Evolutionary conservation across 78 protist genomes (phyloP).

Genomic region (Polysphondylium violaceum): DNA sequence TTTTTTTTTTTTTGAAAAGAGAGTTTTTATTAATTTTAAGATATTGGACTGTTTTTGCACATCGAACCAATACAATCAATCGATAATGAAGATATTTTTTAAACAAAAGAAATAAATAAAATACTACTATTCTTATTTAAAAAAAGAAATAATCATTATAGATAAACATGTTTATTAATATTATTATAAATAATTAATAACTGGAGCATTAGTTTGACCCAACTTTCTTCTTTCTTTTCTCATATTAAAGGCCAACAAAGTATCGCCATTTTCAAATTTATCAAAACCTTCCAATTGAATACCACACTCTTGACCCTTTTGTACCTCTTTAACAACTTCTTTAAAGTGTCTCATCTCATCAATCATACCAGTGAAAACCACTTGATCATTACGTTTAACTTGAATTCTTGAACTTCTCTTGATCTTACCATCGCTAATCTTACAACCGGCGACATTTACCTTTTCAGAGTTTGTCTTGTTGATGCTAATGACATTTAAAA

Average conservation of each 20-base stretch:
- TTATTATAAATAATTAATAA: no score
- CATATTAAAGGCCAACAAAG: conserved; percentile 9
- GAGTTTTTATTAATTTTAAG: no score
- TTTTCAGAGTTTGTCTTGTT: conserved; percentile 10
- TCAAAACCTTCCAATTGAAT: conserved; percentile 26
- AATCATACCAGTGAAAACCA: conserved; percentile 31
- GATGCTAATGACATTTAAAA: conserved; percentile 27
- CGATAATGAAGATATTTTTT: no score
- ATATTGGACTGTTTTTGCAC: no score
- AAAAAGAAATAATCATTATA: no score
- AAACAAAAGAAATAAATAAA: no score
- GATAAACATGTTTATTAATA: no score
- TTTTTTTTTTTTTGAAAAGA: no score
- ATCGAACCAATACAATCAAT: no score
- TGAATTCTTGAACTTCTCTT: conserved; percentile 49
- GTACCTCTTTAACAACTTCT: conserved; percentile 67
- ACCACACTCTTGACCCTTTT: conserved; percentile 81
- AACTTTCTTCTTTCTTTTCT: conserved; percentile 36
- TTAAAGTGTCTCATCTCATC: conserved; percentile 56
- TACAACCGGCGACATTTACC: conserved; percentile 63
- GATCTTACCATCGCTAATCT: conserved; percentile 33
- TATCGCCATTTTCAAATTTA: conserved; percentile 23
- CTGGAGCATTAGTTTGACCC: no score
- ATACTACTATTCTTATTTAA: no score
- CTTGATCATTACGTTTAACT: conserved; percentile 39